Base-by-base conservation (phyloP, 768 basidiomycete genomes). In the Psilocybe azurescens region DNA sequence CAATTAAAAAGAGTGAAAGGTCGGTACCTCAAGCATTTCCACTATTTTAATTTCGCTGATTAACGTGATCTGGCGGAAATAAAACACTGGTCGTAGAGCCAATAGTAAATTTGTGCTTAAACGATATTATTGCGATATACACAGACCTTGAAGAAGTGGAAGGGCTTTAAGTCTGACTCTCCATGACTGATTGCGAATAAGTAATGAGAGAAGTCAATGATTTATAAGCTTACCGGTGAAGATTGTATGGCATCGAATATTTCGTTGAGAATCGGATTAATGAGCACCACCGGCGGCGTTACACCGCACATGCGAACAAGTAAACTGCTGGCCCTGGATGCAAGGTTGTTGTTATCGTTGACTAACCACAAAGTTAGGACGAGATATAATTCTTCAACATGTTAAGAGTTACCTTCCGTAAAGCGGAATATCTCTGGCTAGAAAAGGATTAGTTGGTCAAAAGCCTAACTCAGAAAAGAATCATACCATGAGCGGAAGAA, bases 291-390 rank as follows among this genome's bases (percentile, higher is more conserved):
- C 0, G 93, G 93, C 14, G 91, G 92, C 5, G 88, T 89, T 33
- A 97, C 88, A 2, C 91, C 92, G 59, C 94, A 94, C 86, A 95
- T 91, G 56, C 90, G 86, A 44, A 92, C 89, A 46, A 96, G 81
- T 5, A 96, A 81, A 18, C 85, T 77, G 56, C 86, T 87, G 0
- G 92, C 88, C 18, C 86, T 83, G 13, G 79, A 77, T 9, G 83
- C 82, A 16, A 93, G 82, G 49, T 92, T 91, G 66, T 88, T 83
- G 67, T 91, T 89, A 72, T 92, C 89, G 64, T 89, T 87, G 46
- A 90, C 89, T 51, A 48, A 64, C 14, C 18, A 59, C 13, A 63
- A 44, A 51, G 14, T 49, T 33, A n/a, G 53, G n/a, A 36, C 10
- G n/a, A 10, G 3, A 28, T 63, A n/a, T 58, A 38, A 56, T 44